phyloP scores from a whole-genome alignment of 306 rosid species.

The Malus domestica region ASM211411v1 NC_041803.1:18754001-18754500 shows the following conservation, averaged over 20 bases:
- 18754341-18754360: neutral
- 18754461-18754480: slow-evolving; percentile 12
- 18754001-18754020: neutral
- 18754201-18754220: slow-evolving; percentile 9
- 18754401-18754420: slow-evolving; percentile 13
- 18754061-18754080: neutral
- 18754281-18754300: slow-evolving; percentile 25
- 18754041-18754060: slow-evolving; percentile 14
- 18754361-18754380: slow-evolving; percentile 3
- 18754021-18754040: slow-evolving; percentile 20
- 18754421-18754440: slow-evolving; percentile 27
- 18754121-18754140: slow-evolving; percentile 24
- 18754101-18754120: slow-evolving; percentile 19
- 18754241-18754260: slow-evolving; percentile 25
- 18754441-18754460: slow-evolving; percentile 16
- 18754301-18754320: slow-evolving; percentile 3
- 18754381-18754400: slow-evolving; percentile 21
- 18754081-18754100: slow-evolving; percentile 29
- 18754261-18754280: slow-evolving; percentile 18
- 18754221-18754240: slow-evolving; percentile 15
- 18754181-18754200: slow-evolving; percentile 5
- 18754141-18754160: slow-evolving; percentile 26
- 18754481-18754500: slow-evolving; percentile 16
- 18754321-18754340: neutral
- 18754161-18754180: slow-evolving; percentile 17